phyloP scores from a whole-genome alignment of 1,139 yeast species.

The Blastobotrys malaysiensis region DNA sequence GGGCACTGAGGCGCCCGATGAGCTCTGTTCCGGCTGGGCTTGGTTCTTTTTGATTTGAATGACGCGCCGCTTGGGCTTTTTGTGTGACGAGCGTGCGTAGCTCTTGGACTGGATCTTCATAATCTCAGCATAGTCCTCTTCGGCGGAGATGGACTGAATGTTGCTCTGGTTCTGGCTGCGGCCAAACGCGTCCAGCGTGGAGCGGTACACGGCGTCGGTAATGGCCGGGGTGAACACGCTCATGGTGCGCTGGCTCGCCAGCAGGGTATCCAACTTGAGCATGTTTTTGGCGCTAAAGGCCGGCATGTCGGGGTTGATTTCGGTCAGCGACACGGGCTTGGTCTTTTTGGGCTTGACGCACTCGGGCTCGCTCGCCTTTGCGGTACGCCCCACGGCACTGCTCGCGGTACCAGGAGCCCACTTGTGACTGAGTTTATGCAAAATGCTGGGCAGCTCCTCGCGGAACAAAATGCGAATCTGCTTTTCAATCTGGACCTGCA shows the following conservation, averaged over 20 bases:
- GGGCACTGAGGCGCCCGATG: too few relatives aligned
- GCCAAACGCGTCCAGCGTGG: constrained; percentile 31
- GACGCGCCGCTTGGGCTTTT: constrained; percentile 30
- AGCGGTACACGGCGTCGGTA: constrained; percentile 52
- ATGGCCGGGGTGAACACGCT: constrained; percentile 58
- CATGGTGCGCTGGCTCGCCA: constrained; percentile 74
- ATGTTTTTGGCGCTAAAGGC: constrained; percentile 65
- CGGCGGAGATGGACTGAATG: constrained; percentile 20
- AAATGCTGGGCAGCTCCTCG: constrained; percentile 76
- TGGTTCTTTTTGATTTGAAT: constrained; percentile 21
- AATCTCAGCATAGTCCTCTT: constrained; percentile 27
- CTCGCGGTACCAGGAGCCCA: constrained; percentile 47
- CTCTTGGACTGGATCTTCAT: constrained; percentile 26
- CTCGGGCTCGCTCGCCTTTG: constrained; percentile 11
- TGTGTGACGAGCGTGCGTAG: constrained; percentile 21
- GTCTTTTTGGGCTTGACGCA: constrained; percentile 8
- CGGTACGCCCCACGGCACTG: background rate
- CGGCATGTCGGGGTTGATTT: constrained; percentile 51
- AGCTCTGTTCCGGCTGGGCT: background rate
- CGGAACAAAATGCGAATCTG: constrained; percentile 76
- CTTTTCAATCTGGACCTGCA: constrained; percentile 76
- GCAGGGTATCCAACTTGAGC: constrained; percentile 62
- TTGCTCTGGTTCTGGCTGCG: constrained; percentile 14
- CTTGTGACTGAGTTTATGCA: constrained; percentile 68
- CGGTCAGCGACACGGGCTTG: constrained; percentile 39